Evolutionary conservation across 192 early-diverging fungal genomes (phyloP).

Genomic region (Radiomyces spectabilis): DNA sequence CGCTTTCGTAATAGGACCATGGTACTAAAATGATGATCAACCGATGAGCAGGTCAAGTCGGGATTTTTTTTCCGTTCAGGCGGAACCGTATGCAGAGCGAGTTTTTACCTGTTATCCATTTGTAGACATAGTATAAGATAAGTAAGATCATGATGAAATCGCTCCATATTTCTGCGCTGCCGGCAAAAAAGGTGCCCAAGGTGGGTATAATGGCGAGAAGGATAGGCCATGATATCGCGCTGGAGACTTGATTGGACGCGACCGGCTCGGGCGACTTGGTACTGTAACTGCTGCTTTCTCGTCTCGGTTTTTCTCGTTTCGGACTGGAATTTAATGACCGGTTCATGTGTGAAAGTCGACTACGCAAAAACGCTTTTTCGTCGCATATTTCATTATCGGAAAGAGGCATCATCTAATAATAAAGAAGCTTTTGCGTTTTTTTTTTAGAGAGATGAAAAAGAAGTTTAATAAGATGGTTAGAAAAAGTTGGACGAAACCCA

Average conservation of each 20-base stretch:
- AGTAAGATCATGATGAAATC: conserved; percentile 48
- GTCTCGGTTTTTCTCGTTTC: background rate
- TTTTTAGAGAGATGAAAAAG: no score
- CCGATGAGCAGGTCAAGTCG: background rate
- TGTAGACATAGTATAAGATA: conserved; percentile 51
- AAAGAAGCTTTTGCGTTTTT: no score
- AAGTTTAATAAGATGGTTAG: no score
- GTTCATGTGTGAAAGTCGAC: no score
- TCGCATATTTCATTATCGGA: background rate
- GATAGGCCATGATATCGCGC: conserved; percentile 44
- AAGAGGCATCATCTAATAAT: background rate
- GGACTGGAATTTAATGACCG: background rate
- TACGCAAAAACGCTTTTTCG: background rate
- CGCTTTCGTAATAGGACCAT: conserved; percentile 51
- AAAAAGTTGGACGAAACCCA: no score
- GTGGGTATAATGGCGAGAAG: conserved; percentile 47
- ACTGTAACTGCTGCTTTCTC: background rate
- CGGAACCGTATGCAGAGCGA: background rate
- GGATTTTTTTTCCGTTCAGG: no score
- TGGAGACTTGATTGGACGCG: background rate
- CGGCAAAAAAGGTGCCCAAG: conserved; percentile 47
- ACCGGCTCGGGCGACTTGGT: background rate
- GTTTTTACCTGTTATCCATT: conserved; percentile 51
- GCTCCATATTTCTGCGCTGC: conserved; percentile 50
- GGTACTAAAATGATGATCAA: conserved; percentile 33